A percentile compares a stretch with the other conserved stretches of the same genome.
Evolutionary conservation across 768 basidiomycete genomes (phyloP).

Genomic region (Pleurotus ostreatus): DNA sequence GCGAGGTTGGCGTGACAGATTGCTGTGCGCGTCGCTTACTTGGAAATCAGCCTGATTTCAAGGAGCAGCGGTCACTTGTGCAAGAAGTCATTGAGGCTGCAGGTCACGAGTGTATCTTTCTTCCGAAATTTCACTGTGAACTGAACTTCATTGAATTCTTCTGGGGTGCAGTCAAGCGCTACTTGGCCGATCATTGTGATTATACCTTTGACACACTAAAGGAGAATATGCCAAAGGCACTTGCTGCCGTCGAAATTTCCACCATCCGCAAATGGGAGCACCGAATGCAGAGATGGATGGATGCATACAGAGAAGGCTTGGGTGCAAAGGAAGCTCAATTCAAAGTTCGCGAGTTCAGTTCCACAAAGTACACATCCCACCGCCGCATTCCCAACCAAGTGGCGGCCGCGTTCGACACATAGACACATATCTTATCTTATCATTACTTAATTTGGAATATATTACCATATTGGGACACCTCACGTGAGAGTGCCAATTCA

Average conservation of each 20-base stretch:
- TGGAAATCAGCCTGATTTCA: conserved; percentile 8
- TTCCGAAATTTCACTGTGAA: conserved; percentile 9
- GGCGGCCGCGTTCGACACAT: background rate
- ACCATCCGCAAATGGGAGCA: conserved; percentile 32
- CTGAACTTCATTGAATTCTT: conserved; percentile 11
- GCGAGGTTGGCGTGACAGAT: background rate
- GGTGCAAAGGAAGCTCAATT: conserved; percentile 23
- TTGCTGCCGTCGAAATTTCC: conserved; percentile 17
- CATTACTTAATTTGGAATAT: conserved; percentile 5
- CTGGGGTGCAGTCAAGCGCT: conserved; percentile 11
- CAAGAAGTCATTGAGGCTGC: conserved; percentile 10
- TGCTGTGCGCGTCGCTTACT: background rate
- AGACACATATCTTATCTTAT: conserved; percentile 13
- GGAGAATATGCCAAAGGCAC: conserved; percentile 21
- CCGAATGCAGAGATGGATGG: conserved; percentile 24
- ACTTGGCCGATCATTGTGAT: conserved; percentile 20
- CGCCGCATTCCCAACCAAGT: conserved; percentile 16
- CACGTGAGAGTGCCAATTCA: too few relatives aligned
- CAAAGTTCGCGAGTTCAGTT: conserved; percentile 27
- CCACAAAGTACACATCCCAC: conserved; percentile 23
- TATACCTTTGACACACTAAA: conserved; percentile 20
- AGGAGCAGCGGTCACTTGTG: conserved; percentile 8
- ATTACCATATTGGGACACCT: too few relatives aligned
- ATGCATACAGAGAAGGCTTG: conserved; percentile 24
- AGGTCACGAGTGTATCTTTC: conserved; percentile 7